Evolutionary conservation across 108 stramenopile species (phyloP), one percentile per base, ranked within the genome.

Genomic region (Cyclotella sp.): DNA sequence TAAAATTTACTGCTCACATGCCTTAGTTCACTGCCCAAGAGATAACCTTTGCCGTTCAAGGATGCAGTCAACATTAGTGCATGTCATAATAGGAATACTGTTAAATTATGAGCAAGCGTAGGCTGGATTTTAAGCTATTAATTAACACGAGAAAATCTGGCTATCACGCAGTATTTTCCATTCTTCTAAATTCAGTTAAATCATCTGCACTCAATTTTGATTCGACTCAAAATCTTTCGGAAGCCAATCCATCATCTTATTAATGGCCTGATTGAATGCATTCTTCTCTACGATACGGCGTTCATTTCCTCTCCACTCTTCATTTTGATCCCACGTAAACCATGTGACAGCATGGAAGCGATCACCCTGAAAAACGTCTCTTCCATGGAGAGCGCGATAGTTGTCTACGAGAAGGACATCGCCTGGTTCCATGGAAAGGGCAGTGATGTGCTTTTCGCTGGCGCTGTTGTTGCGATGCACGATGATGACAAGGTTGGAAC

Each of bases 321-420:
- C 86, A 61, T 92, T 90, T 24, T 92, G 77, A 76, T 94, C 93
- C 95, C 95, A 96, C 0, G 93, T 93, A 74, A 96, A 96, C 95
- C 95, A 96, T 12, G 80, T 87, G 0, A 96, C 95, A 47, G 95
- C 95, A 84, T 96, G 95, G 72, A 88, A 96, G 11, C 95, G 90
- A 82, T 96, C 95, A 5, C 95, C 95, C 51, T 90, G 83, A 73
- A 96, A 96, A 51, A 93, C 90, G 78, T 96, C 93, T 11, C 95
- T 82, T 27, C 95, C 95, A 59, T 96, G 95, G 22, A 96, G 83
- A n/a, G 91, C 88, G 26, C 95, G 89, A 85, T 96, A 96, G 77
- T 96, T 96, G 79, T 96, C 95, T 43, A 94, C 92, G 62, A 96
- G 83, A 11, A 96, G 81, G 30, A 96, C 95, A 84, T 96, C 95